These are phyloP conservation scores for Phlyctochytrium planicorne DNA, from an alignment of 192 early-diverging fungal species.

Conservation along the genomic window DNA sequence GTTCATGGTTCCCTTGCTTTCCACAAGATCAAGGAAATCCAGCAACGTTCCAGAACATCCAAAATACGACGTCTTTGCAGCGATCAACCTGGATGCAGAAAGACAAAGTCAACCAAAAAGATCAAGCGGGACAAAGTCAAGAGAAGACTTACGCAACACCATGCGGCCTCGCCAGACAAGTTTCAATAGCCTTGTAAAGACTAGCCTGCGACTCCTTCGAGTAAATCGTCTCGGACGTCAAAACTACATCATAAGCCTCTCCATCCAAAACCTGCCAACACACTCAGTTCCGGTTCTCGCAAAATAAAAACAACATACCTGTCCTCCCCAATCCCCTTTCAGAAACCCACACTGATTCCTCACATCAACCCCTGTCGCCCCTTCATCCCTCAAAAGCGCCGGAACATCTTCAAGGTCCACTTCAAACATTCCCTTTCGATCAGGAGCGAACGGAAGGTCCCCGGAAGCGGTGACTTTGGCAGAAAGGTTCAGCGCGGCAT, in stretches of 20 bases:
- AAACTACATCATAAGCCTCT: conserved; percentile 46
- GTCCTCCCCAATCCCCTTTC: conserved; percentile 17
- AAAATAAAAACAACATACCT: conserved; percentile 8
- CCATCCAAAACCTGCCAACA: neutral
- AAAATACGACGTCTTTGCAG: conserved; percentile 94
- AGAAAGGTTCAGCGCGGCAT: conserved; percentile 75
- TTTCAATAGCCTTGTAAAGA: conserved; percentile 37
- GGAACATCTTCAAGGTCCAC: conserved; percentile 19
- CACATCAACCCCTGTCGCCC: neutral
- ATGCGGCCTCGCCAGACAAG: conserved; percentile 4
- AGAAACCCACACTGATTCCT: conserved; percentile 2
- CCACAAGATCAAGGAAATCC: conserved; percentile 67
- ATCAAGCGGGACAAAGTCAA: no score
- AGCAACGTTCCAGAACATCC: conserved; percentile 85
- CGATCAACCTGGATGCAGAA: conserved; percentile 57
- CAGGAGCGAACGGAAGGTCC: conserved; percentile 7
- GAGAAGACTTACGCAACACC: conserved; percentile 24
- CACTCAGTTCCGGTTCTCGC: neutral
- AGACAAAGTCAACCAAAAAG: neutral
- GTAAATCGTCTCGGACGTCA: conserved; percentile 58
- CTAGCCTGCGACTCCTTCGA: conserved; percentile 22
- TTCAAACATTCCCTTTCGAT: conserved; percentile 30
- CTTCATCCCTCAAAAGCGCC: neutral
- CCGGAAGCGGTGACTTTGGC: conserved; percentile 24
- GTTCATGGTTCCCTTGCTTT: conserved; percentile 51